phyloP scores from a whole-genome alignment of 75 land plant species.

The Pinus taeda region DNA sequence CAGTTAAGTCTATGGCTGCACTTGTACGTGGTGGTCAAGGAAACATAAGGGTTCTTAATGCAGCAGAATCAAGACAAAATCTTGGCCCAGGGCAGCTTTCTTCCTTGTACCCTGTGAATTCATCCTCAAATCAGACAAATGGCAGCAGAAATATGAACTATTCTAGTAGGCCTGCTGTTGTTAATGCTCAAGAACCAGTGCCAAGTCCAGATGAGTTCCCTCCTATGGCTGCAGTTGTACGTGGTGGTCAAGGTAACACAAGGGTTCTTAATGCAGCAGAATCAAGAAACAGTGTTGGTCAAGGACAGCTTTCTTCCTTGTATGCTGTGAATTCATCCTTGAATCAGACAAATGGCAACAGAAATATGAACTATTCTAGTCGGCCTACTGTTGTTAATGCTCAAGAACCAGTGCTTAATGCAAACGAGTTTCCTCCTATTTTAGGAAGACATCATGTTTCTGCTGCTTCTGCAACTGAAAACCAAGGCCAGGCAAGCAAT shows the following conservation, averaged over 20 bases:
- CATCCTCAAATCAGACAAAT: not conserved
- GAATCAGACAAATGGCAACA: not conserved
- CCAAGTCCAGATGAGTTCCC: slow-evolving; percentile 7
- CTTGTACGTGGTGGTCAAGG: not conserved
- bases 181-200: not conserved
- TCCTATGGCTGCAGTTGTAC: slow-evolving; percentile 9
- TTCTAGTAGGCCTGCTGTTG: not conserved
- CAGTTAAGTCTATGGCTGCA: slow-evolving; percentile 8
- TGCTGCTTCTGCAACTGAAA: slow-evolving; percentile 8
- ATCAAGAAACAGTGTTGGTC: not conserved
- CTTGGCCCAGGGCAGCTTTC: not conserved
- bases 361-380: not conserved
- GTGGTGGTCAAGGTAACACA: not conserved
- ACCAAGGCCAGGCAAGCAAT: not conserved
- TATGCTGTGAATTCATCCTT: not conserved
- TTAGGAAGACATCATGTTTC: not conserved
- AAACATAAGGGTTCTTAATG: slow-evolving; percentile 2
- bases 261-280: not conserved
- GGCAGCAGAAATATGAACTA: not conserved
- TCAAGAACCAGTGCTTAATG: not conserved
- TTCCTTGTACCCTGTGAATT: not conserved
- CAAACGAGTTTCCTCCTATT: slow-evolving; percentile 19
- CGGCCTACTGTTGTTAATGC: not conserved
- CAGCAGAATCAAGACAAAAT: not conserved
- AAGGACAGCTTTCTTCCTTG: not conserved